Evolutionary conservation across 2,329 filamentous ascomycete species (phyloP).

Genomic region (Mycocentrospora acerina): DNA sequence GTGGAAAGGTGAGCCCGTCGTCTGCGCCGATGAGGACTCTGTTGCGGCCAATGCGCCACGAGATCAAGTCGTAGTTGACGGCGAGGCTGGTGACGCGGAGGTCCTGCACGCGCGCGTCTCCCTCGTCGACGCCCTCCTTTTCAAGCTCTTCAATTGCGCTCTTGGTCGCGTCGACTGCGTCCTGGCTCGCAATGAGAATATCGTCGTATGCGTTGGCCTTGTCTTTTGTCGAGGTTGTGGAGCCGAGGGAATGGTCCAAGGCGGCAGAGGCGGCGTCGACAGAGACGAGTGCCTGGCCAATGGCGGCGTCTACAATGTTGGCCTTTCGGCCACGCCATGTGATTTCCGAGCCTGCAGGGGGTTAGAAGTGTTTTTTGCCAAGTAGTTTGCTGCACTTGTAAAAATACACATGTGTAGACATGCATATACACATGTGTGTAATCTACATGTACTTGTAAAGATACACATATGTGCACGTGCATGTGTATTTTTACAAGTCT

Average conservation of each 20-base stretch:
- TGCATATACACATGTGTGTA: no score
- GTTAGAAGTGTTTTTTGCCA: constrained; percentile 8
- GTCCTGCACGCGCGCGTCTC: constrained; percentile 86
- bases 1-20: constrained; percentile 67
- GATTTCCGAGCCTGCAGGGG: constrained; percentile 58
- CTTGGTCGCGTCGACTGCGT: constrained; percentile 91
- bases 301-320: constrained; percentile 87
- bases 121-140: constrained; percentile 78
- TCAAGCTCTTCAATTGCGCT: constrained; percentile 87
- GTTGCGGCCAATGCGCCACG: constrained; percentile 93
- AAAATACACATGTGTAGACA: no score
- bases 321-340: constrained; percentile 85
- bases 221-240: constrained; percentile 58
- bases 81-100: constrained; percentile 90
- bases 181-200: constrained; percentile 85
- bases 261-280: constrained; percentile 60
- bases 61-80: constrained; percentile 90
- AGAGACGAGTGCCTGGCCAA: constrained; percentile 77
- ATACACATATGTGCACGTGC: no score
- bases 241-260: constrained; percentile 47
- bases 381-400: no score
- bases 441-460: no score
- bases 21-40: constrained; percentile 80
- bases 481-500: no score
- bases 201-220: constrained; percentile 87